A percentile compares a stretch with the other conserved stretches of the same genome.
These are phyloP conservation scores for Xylariales sp. DNA, from an alignment of 2,329 filamentous ascomycete species.

Conservation along the genomic window DNA sequence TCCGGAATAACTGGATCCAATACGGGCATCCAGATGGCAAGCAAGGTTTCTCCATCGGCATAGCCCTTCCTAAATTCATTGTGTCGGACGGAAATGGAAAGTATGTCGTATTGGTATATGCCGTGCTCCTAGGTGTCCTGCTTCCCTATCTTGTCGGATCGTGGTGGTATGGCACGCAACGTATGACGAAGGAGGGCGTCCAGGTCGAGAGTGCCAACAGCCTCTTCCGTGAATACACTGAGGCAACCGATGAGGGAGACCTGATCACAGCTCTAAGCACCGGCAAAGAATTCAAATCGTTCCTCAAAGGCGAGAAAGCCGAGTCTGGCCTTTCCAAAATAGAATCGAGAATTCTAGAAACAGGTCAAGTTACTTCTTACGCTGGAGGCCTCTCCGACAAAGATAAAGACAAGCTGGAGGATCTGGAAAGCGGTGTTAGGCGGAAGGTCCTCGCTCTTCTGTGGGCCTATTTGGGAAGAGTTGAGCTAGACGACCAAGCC, in stretches of 20 bases:
- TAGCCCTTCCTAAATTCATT: constrained; percentile 92
- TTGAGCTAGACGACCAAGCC: constrained; percentile 82
- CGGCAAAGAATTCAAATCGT: constrained; percentile 84
- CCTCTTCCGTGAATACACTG: constrained; percentile 92
- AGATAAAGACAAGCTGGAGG: constrained; percentile 80
- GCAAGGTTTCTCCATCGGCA: constrained; percentile 97
- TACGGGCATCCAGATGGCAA: constrained; percentile 98
- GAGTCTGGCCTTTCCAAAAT: constrained; percentile 85
- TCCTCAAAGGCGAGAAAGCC: constrained; percentile 80
- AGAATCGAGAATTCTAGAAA: constrained; percentile 80
- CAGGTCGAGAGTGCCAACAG: constrained; percentile 93
- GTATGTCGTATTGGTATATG: constrained; percentile 92
- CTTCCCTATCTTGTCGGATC: constrained; percentile 93
- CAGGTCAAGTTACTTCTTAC: constrained; percentile 63
- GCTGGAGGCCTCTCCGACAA: constrained; percentile 73
- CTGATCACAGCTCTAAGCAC: constrained; percentile 84
- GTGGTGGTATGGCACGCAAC: constrained; percentile 99
- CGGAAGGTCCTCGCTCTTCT: constrained; percentile 89
- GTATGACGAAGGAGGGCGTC: constrained; percentile 91
- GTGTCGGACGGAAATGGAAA: constrained; percentile 94
- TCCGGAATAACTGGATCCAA: constrained; percentile 96
- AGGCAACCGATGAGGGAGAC: constrained; percentile 81
- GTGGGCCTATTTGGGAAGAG: constrained; percentile 93
- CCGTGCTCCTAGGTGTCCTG: constrained; percentile 85
- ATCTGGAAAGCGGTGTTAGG: constrained; percentile 81